Percentiles rank a stretch among this genome's conserved stretches.
Evolutionary conservation across 192 early-diverging fungal species (phyloP).

Genomic region (Backusella tarrabulga): DNA sequence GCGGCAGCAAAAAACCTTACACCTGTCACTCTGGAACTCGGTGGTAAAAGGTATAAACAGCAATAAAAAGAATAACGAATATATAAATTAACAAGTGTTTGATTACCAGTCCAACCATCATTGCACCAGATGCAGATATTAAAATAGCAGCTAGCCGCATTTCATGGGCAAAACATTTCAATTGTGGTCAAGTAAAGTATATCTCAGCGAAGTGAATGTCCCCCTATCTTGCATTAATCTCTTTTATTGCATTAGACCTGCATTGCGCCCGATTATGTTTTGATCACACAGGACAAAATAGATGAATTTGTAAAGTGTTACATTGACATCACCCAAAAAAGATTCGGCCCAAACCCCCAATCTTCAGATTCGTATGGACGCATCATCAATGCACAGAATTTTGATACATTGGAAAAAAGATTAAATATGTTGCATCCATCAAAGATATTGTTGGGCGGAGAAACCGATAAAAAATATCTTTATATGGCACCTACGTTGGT

Average conservation of each 20-base stretch:
- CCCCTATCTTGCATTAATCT: not conserved
- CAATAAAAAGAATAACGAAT: not conserved
- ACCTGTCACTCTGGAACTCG: constrained; percentile 87
- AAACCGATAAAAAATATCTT: constrained; percentile 52
- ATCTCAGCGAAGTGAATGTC: not conserved
- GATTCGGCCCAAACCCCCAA: constrained; percentile 43
- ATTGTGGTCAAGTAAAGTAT: constrained; percentile 75
- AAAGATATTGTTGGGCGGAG: constrained; percentile 58
- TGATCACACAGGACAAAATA: constrained; percentile 48
- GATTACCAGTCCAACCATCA: constrained; percentile 52
- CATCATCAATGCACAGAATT: constrained; percentile 61
- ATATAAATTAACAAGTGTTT: not conserved
- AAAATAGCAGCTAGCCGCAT: constrained; percentile 66
- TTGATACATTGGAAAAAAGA: constrained; percentile 51
- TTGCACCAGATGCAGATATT: constrained; percentile 67
- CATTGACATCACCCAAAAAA: constrained; percentile 30
- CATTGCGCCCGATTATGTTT: constrained; percentile 74
- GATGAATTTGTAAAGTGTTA: constrained; percentile 50
- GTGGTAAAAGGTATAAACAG: constrained; percentile 71
- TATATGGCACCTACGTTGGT: constrained; percentile 84
- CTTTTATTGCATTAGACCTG: constrained; percentile 54
- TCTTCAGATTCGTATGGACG: constrained; percentile 51
- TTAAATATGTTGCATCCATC: constrained; percentile 48
- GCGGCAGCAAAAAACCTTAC: constrained; percentile 89
- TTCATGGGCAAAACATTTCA: constrained; percentile 77